These are phyloP conservation scores for Clitocybe nebularis DNA, from an alignment of 1,284 basidiomycete genomes.

Conservation along the genomic window DNA sequence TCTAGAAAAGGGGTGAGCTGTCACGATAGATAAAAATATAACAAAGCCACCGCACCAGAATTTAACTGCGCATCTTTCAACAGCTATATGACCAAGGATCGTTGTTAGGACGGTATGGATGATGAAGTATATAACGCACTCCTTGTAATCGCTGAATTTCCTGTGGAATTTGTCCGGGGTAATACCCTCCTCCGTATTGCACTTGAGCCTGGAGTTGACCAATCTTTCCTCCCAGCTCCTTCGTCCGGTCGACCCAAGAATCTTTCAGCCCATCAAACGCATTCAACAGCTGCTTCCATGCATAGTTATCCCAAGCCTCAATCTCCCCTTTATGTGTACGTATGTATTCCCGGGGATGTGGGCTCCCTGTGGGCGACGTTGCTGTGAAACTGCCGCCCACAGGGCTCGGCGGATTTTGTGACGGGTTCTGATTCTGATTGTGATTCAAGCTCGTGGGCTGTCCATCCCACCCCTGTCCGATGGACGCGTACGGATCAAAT, in stretches of 20 bases:
- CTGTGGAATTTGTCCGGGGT: conserved; percentile 42
- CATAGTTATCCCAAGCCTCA: conserved; percentile 52
- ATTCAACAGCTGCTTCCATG: conserved; percentile 55
- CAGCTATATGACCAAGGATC: conserved; percentile 37
- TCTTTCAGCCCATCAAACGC: conserved; percentile 49
- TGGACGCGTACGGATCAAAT: conserved; percentile 50
- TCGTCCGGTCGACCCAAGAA: conserved; percentile 48
- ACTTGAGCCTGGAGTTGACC: conserved; percentile 39
- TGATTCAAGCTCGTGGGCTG: conserved; percentile 21
- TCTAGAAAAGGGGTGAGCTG: conserved; percentile 29
- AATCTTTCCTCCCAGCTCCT: conserved; percentile 39
- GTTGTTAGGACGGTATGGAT: conserved; percentile 9
- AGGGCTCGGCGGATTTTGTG: conserved; percentile 14
- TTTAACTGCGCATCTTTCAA: conserved; percentile 48
- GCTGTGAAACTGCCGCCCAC: conserved; percentile 19
- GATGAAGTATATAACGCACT: conserved; percentile 30
- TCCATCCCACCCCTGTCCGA: conserved; percentile 36
- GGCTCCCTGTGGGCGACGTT: conserved; percentile 32
- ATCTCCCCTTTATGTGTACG: conserved; percentile 49
- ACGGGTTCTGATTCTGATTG: conserved; percentile 16
- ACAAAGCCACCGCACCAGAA: conserved; percentile 34
- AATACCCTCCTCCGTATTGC: conserved; percentile 35
- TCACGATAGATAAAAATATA: background rate
- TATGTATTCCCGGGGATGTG: conserved; percentile 55
- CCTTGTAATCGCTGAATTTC: conserved; percentile 45